phyloP scores from a whole-genome alignment of 2,329 filamentous ascomycete species.

The Trichoderma atroviride region DNA sequence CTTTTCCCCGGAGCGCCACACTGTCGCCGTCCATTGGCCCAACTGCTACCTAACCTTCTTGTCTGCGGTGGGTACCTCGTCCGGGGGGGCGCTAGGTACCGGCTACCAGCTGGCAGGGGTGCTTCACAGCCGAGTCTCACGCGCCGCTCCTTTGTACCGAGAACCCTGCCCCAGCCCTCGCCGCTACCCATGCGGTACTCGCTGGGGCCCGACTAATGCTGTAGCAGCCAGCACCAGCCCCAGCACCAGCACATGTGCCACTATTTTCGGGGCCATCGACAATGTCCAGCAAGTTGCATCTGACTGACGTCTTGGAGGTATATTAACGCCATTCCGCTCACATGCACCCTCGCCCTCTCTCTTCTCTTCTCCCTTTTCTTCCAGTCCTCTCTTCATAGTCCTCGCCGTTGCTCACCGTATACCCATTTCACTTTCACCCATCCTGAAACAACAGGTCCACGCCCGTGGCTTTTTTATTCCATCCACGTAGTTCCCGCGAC shows the following conservation, averaged over 20 bases:
- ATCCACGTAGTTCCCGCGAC: background rate
- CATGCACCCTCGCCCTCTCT: background rate
- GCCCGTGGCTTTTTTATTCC: background rate
- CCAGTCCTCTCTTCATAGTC: background rate
- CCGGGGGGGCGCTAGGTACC: background rate
- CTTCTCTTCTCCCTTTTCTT: background rate
- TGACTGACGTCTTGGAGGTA: background rate
- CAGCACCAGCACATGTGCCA: background rate
- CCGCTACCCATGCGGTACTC: background rate
- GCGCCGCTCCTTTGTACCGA: background rate
- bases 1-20: slow-evolving; percentile 29
- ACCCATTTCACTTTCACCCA: background rate
- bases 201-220: background rate
- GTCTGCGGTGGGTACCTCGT: background rate
- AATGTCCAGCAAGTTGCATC: slow-evolving; percentile 9
- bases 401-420: background rate
- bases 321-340: slow-evolving; percentile 3
- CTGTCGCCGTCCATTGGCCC: background rate
- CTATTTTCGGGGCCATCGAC: background rate
- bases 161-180: background rate
- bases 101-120: background rate
- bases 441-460: background rate
- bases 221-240: no score
- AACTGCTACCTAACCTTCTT: background rate
- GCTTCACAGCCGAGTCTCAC: background rate